Evolutionary conservation across 2,329 filamentous ascomycete species (phyloP), one percentile per base, ranked within the genome.

Genomic region (Penicillium sp.): DNA sequence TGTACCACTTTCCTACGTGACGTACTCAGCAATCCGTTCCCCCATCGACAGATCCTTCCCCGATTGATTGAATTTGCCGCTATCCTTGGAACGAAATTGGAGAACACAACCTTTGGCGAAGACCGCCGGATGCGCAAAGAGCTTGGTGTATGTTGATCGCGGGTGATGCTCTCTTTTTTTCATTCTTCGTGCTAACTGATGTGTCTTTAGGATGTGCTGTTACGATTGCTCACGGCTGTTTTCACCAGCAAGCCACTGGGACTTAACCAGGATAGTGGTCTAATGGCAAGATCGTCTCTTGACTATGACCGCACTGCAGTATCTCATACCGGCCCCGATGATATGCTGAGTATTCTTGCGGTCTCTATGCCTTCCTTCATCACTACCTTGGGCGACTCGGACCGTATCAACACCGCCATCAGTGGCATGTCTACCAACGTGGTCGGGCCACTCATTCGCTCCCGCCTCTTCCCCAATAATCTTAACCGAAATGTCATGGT

Each of bases 71-170:
- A 96, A 64, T 97, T 97, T 67, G 89, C 91, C 0, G 89, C 90
- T 1, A 90, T 96, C 34, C 78, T 99, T 33, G 93, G 94, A 1
- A 89, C 94, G 70, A 99, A 99, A 78, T 89, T 97, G 46, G 92
- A 97, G 71, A 97, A 99, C 65, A 99, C 93, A 11, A 97, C 92
- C 65, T 97, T 97, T 74, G 93, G 93, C 29, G 93, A 97, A 75
- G 91, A 97, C 75, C 84, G 87, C 48, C 92, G 89, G 72, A 96
- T 97, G 91, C 86, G 92, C 57, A 85, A 89, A 69, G 93, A 97
- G 56, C 79, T 97, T 16, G 90, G 90, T 21, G 91, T 93, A 80
- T 74, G 89, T 83, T 36, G 26, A 33, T 37, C 24, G 2, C 18
- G 11, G 11, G 14, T 24, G 7, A 18, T 13, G 24, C 8, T 28